phyloP scores from a whole-genome alignment of 305 asterid species.

The Fraxinus platypoda region DNA sequence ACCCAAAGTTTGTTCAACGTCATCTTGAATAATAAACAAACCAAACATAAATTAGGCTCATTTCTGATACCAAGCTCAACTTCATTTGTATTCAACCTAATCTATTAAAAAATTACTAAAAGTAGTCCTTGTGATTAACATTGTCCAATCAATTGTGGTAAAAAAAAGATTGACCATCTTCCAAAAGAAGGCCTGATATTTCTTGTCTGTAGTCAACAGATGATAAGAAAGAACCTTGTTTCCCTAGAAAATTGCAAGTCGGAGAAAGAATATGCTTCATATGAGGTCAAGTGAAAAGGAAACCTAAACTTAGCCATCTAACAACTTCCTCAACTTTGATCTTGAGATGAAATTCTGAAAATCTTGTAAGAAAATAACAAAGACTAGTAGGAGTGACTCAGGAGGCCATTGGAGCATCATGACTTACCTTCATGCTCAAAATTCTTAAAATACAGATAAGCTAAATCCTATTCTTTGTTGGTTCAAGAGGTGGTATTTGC shows the following conservation, averaged over 20 bases:
- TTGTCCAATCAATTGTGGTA: background rate
- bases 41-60: background rate
- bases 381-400: background rate
- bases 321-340: background rate
- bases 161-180: background rate
- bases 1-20: background rate
- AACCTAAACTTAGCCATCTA: background rate
- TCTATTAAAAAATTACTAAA: background rate
- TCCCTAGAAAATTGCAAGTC: background rate
- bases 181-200: background rate
- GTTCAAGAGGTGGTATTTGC: background rate
- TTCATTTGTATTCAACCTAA: background rate
- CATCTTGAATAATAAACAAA: background rate
- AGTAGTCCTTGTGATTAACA: background rate
- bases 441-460: background rate
- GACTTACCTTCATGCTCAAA: background rate
- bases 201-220: background rate
- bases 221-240: background rate
- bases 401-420: background rate
- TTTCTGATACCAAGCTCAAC: background rate
- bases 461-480: background rate
- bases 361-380: background rate
- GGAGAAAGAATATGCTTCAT: background rate
- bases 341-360: background rate
- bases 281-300: background rate